phyloP scores from a whole-genome alignment of 2,329 filamentous ascomycete genomes.

The Colletotrichum sp. region DNA sequence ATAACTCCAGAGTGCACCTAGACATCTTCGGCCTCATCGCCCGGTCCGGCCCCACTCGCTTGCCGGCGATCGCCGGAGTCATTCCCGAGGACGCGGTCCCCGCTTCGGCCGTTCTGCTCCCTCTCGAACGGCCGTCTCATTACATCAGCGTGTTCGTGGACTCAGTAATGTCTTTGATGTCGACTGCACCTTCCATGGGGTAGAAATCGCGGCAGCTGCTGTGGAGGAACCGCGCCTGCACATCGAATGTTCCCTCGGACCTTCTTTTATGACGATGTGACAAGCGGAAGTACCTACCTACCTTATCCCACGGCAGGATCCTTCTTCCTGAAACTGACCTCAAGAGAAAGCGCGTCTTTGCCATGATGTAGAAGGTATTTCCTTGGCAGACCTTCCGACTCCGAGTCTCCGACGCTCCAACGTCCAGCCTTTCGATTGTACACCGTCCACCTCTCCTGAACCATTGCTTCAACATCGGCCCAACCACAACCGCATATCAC shows the following conservation, averaged over 20 bases:
- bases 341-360: background rate
- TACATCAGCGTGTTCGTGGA: background rate
- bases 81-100: background rate
- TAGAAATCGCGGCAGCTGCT: background rate
- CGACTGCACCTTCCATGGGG: background rate
- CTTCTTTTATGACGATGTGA: background rate
- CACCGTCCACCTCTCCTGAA: background rate
- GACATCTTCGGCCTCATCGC: background rate
- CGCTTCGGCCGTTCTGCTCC: fast-evolving
- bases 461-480: background rate
- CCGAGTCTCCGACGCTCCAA: background rate
- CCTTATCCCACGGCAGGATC: no score
- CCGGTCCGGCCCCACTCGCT: background rate
- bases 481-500: background rate
- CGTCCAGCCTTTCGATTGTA: background rate
- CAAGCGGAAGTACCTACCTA: background rate
- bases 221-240: background rate
- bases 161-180: background rate
- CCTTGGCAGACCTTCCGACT: background rate
- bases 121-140: background rate
- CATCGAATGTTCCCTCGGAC: background rate
- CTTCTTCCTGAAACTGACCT: background rate
- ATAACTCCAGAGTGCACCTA: background rate
- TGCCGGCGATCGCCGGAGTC: background rate
- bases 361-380: background rate